These are phyloP conservation scores for Ramalina peruviana DNA, from an alignment of 495 filamentous ascomycete genomes.

Conservation along the genomic window DNA sequence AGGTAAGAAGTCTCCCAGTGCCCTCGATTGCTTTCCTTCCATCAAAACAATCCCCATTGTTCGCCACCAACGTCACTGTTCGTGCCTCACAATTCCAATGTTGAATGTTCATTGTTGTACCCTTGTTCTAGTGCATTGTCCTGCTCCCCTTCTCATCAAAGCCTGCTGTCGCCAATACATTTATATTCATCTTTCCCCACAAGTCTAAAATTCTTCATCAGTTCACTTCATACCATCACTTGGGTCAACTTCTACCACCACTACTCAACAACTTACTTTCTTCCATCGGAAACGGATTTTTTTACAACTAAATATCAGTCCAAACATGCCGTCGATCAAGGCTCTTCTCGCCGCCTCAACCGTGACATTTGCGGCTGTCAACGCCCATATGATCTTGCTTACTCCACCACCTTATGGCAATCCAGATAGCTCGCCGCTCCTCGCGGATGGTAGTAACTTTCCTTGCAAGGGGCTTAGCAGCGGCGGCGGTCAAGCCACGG, in stretches of 20 bases:
- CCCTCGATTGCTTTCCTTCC: background rate
- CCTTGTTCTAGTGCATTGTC: background rate
- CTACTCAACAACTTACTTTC: background rate
- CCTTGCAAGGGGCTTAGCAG: slow-evolving; percentile 49
- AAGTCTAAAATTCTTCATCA: background rate
- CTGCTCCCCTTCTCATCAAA: background rate
- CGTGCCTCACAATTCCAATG: background rate
- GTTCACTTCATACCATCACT: background rate
- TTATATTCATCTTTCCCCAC: background rate
- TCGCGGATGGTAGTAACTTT: slow-evolving; percentile 47
- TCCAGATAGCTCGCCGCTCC: slow-evolving; percentile 49
- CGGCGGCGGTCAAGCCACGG: background rate
- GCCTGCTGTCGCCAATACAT: background rate
- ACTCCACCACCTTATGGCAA: slow-evolving; percentile 50
- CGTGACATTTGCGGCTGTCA: slow-evolving; percentile 33
- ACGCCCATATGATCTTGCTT: slow-evolving; percentile 60
- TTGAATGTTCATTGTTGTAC: slow-evolving; percentile 1
- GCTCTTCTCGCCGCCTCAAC: slow-evolving; percentile 25
- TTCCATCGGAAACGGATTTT: slow-evolving; percentile 10
- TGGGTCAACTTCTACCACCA: background rate
- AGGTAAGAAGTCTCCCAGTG: background rate
- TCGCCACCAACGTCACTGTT: background rate
- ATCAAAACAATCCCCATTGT: background rate
- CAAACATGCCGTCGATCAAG: slow-evolving; percentile 9
- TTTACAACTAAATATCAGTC: background rate